These are phyloP conservation scores for Stephanodiscus minutulus DNA, from an alignment of 108 stramenopile genomes.

Conservation along the genomic window DNA sequence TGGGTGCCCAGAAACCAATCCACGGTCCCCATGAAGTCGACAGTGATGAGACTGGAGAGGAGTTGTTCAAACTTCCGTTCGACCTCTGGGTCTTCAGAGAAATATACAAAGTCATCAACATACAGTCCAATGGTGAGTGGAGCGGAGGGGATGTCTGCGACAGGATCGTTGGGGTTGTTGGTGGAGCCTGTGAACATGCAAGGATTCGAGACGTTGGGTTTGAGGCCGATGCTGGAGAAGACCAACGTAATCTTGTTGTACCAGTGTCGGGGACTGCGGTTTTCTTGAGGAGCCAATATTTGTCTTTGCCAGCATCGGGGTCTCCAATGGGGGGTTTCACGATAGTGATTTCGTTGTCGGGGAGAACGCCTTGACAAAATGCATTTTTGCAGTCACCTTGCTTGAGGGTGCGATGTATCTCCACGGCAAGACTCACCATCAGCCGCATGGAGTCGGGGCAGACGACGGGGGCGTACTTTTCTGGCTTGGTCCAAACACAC, in stretches of 20 bases:
- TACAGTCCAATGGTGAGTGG: constrained; percentile 12
- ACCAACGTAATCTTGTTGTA: constrained; percentile 13
- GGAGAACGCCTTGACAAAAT: constrained; percentile 24
- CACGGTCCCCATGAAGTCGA: constrained; percentile 17
- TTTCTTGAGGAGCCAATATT: constrained; percentile 25
- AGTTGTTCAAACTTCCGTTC: constrained; percentile 2
- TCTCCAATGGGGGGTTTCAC: constrained; percentile 17
- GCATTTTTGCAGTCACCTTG: constrained; percentile 45
- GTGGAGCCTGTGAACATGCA: constrained; percentile 19
- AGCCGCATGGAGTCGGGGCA: constrained; percentile 7
- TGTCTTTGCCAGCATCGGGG: constrained; percentile 7
- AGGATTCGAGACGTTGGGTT: constrained; percentile 21
- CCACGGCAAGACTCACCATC: constrained; percentile 1
- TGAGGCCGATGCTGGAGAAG: constrained; percentile 15
- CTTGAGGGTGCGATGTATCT: constrained; percentile 12
- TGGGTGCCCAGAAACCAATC: constrained; percentile 20
- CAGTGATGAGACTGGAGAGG: not conserved
- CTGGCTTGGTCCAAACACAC: constrained; percentile 10
- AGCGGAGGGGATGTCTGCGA: not conserved
- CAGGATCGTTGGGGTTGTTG: not conserved
- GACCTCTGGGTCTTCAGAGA: not conserved
- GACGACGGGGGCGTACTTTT: constrained; percentile 32
- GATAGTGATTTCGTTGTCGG: constrained; percentile 16
- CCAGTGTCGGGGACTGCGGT: constrained; percentile 32
- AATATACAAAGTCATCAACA: constrained; percentile 17